Percentiles rank a stretch among this genome's conserved stretches.
phyloP scores from a whole-genome alignment of 257 asterid species.

The Fraxinus anomala region DNA sequence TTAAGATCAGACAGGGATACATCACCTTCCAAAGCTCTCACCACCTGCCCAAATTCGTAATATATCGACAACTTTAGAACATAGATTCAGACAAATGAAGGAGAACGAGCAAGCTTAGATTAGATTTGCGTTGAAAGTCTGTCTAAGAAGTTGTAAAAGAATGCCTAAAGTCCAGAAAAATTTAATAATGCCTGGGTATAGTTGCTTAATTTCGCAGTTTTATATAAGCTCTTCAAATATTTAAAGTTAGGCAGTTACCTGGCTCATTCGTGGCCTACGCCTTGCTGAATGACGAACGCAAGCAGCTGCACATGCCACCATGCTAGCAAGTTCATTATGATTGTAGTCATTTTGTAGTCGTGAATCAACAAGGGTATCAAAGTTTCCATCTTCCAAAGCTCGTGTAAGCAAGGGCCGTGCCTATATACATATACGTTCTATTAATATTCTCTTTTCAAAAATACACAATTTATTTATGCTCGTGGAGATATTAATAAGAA shows the following conservation, averaged over 20 bases:
- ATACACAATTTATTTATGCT: background rate
- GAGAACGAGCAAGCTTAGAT: background rate
- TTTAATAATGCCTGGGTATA: background rate
- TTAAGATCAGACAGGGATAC: slow-evolving; percentile 72
- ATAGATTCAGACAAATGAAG: background rate
- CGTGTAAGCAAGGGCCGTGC: slow-evolving; percentile 78
- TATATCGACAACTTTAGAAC: background rate
- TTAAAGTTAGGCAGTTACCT: slow-evolving; percentile 41
- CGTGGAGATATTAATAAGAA: background rate
- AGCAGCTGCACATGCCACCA: slow-evolving; percentile 87
- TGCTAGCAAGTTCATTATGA: slow-evolving; percentile 67
- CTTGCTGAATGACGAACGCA: slow-evolving; percentile 83
- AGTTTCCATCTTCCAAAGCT: slow-evolving; percentile 72
- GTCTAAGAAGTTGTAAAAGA: background rate
- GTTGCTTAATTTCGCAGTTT: background rate
- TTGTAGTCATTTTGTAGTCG: slow-evolving; percentile 46
- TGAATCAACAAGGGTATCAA: slow-evolving; percentile 55
- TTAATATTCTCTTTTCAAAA: slow-evolving; percentile 1
- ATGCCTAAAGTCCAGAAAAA: background rate
- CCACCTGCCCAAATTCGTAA: slow-evolving; percentile 53
- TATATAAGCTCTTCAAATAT: background rate
- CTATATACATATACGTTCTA: slow-evolving; percentile 33
- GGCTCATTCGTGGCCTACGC: slow-evolving; percentile 92
- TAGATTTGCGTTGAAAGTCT: background rate
- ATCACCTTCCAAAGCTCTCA: slow-evolving; percentile 88